Evolutionary conservation across 768 basidiomycete genomes (phyloP).

Genomic region (Auricularia sp.): DNA sequence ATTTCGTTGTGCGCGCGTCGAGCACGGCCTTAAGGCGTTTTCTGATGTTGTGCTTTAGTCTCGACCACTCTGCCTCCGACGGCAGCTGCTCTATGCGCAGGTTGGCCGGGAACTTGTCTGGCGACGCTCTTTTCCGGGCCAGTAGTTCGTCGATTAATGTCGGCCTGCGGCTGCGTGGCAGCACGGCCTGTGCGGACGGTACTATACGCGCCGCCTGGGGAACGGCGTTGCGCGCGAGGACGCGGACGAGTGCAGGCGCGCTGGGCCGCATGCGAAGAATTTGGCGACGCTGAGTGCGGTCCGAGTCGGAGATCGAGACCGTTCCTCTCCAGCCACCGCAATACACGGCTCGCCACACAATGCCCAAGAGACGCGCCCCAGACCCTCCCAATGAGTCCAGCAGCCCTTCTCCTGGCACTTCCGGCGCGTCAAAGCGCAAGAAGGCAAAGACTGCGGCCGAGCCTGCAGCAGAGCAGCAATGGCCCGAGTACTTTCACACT

Average conservation of each 20-base stretch:
- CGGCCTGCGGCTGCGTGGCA: slow-evolving; percentile 7
- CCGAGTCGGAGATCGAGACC: neutral
- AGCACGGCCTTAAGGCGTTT: slow-evolving; percentile 30
- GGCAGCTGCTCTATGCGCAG: slow-evolving; percentile 41
- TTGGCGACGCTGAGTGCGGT: neutral
- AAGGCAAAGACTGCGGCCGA: slow-evolving; percentile 15
- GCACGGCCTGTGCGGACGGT: slow-evolving; percentile 1
- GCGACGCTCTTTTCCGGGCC: slow-evolving; percentile 29
- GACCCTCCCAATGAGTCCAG: neutral
- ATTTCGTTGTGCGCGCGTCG: neutral
- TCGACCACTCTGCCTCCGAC: slow-evolving; percentile 29
- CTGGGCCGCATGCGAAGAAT: slow-evolving; percentile 23
- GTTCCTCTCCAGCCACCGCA: neutral
- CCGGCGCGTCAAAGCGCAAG: slow-evolving; percentile 7
- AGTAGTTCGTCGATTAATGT: slow-evolving; percentile 35
- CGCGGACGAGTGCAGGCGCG: slow-evolving; percentile 24
- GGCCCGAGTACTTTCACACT: slow-evolving; percentile 58
- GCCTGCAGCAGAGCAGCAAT: slow-evolving; percentile 19
- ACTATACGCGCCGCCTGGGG: slow-evolving; percentile 8
- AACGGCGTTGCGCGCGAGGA: slow-evolving; percentile 28
- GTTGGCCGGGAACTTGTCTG: slow-evolving; percentile 36
- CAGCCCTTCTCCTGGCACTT: neutral
- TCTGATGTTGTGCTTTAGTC: slow-evolving; percentile 29
- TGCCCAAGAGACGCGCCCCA: slow-evolving; percentile 2
- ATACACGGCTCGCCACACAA: neutral